Evolutionary conservation across 1,139 yeast species (phyloP).

Genomic region (Diutina siamensis): DNA sequence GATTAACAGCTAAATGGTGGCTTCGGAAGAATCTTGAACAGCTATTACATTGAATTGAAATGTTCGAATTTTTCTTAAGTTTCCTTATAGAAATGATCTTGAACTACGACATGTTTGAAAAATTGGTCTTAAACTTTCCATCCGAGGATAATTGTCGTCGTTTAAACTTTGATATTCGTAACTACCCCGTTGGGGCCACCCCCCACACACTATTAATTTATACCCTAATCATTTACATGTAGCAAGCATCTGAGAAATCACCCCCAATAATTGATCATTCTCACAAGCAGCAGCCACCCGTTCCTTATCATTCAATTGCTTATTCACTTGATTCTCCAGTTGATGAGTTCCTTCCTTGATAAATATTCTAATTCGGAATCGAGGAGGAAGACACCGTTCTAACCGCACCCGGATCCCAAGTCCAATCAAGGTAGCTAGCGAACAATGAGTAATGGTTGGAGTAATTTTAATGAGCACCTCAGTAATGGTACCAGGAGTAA

Average conservation of each 20-base stretch:
- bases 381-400: constrained; percentile 77
- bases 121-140: too few relatives aligned
- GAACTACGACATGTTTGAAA: too few relatives aligned
- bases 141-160: too few relatives aligned
- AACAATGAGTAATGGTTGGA: constrained; percentile 96
- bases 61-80: too few relatives aligned
- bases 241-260: constrained; percentile 83
- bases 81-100: too few relatives aligned
- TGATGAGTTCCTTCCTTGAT: constrained; percentile 92
- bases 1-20: too few relatives aligned
- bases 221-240: constrained; percentile 60
- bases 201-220: too few relatives aligned
- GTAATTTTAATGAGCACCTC: constrained; percentile 79
- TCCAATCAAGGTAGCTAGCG: constrained; percentile 91
- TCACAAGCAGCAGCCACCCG: constrained; percentile 98
- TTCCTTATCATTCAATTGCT: constrained; percentile 94
- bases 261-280: constrained; percentile 80
- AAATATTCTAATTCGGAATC: constrained; percentile 69
- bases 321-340: constrained; percentile 90
- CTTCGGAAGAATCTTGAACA: too few relatives aligned
- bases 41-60: too few relatives aligned
- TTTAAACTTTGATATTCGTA: too few relatives aligned
- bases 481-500: constrained; percentile 47
- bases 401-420: constrained; percentile 86
- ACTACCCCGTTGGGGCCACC: too few relatives aligned